Base-by-base conservation (phyloP, 2,329 filamentous ascomycete genomes). In the Claviceps lovelessii region DNA sequence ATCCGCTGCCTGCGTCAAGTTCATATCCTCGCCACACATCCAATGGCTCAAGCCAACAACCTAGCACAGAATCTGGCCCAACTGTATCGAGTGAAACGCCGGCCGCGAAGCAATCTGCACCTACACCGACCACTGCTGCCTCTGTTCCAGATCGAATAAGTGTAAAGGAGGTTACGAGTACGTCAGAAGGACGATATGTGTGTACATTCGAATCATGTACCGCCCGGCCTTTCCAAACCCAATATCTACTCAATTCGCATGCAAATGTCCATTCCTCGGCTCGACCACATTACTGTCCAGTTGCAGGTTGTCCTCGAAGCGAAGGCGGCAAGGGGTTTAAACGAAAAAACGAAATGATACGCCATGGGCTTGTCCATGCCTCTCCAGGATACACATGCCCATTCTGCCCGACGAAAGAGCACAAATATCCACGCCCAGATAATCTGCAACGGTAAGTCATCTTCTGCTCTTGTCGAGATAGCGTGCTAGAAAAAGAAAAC, bases 311-410 rank as follows among this genome's bases (percentile, higher is more conserved):
- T 61, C 72, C 80, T n/a, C 75, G 82, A 52, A 78, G 77, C 51
- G 78, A 83, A 63, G 77, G 78, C 2, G 83, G 83, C 4, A 83
- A 81, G 59, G 83, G 83, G 0, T 86, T 86, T 67, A 86, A 86
- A 67, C 75, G 83, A 55, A 86, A 85, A 66, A 86, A 86, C 60
- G 83, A 86, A 65, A 85, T 86, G 83, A 85, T 85, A 49, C 71
- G 83, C 33, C 83, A 86, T 64, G 90, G 91, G 1, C 78, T 97
- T 3, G 93, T 97, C 4, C 93, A 98, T 65, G 85, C 90, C 60
- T 95, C 89, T 8, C 93, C 93, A 1, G 91, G 91, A 57, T 98
- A 97, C 64, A 84, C 95, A 35, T 98, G 93, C 68, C 93, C 93
- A 0, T 97, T 96, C 66, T 98, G 93, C 68, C 87, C 89, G 1